Evolutionary conservation across 2,329 filamentous ascomycete genomes (phyloP).

Genomic region (Ceratocystis eucalypticola): DNA sequence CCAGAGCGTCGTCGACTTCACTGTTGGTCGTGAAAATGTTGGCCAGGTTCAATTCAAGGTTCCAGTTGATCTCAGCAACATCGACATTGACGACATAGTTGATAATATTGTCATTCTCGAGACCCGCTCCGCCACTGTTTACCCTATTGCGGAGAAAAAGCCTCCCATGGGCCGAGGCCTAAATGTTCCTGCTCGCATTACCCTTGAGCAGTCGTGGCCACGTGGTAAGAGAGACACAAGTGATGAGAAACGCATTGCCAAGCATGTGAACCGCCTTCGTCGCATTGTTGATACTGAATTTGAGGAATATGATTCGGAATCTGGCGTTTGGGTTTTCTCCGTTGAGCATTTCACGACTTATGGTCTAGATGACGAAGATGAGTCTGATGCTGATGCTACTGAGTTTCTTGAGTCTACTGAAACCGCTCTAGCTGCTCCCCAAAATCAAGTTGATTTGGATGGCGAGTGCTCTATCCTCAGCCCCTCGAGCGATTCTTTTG

Average conservation of each 20-base stretch:
- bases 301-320: constrained; percentile 62
- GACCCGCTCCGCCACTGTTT: constrained; percentile 75
- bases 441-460: constrained; percentile 27
- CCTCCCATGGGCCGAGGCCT: constrained; percentile 74
- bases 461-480: constrained; percentile 10
- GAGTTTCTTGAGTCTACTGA: neutral
- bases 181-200: constrained; percentile 79
- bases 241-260: constrained; percentile 54
- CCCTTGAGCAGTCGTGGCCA: constrained; percentile 88
- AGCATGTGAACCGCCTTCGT: constrained; percentile 71
- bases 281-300: constrained; percentile 71
- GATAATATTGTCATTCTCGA: constrained; percentile 63
- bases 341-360: constrained; percentile 98
- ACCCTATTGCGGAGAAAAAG: constrained; percentile 62
- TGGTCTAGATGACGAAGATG: constrained; percentile 69
- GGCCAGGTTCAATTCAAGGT: constrained; percentile 72
- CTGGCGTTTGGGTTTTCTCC: constrained; percentile 77
- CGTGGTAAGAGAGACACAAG: constrained; percentile 45
- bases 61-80: constrained; percentile 66
- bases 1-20: constrained; percentile 58
- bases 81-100: constrained; percentile 69
- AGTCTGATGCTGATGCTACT: constrained; percentile 32
- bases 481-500: constrained; percentile 19
- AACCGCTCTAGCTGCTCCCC: neutral
- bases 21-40: constrained; percentile 68